phyloP scores from a whole-genome alignment of 2,329 filamentous ascomycete genomes.

The Aspergillus tamarii region DNA sequence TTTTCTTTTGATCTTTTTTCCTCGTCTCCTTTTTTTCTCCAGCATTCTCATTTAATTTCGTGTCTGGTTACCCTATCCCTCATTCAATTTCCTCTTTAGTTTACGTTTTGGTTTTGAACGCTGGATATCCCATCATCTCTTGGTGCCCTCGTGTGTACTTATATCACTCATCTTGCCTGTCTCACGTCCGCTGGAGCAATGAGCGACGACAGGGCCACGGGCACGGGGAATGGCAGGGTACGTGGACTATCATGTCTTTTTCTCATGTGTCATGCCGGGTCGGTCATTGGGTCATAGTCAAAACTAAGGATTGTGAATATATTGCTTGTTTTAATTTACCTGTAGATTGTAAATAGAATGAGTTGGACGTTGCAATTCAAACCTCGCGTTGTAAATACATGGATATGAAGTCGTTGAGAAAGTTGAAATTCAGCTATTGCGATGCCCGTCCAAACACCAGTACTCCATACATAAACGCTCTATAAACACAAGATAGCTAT shows the following conservation, averaged over 20 bases:
- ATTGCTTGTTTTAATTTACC: neutral
- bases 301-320: conserved; percentile 27
- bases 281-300: conserved; percentile 37
- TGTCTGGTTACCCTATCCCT: conserved; percentile 20
- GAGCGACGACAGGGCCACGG: conserved; percentile 29
- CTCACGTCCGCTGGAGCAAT: conserved; percentile 31
- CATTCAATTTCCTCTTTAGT: conserved; percentile 19
- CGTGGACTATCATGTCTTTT: conserved; percentile 37
- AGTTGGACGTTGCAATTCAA: conserved; percentile 8
- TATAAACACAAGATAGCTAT: conserved; percentile 5
- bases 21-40: neutral
- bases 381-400: conserved; percentile 22
- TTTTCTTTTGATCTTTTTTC: conserved; percentile 1
- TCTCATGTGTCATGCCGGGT: conserved; percentile 43
- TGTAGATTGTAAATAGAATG: neutral
- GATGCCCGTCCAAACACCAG: conserved; percentile 1
- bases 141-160: conserved; percentile 38
- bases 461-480: conserved; percentile 1
- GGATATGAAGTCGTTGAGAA: neutral
- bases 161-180: conserved; percentile 33
- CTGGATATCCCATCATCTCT: conserved; percentile 45
- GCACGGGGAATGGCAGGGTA: conserved; percentile 34
- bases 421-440: neutral
- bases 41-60: conserved; percentile 22
- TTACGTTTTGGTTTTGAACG: conserved; percentile 31